A percentile compares a stretch with the other conserved stretches of the same genome.
Conservation (phyloP, 495 filamentous ascomycete genomes). For the Penicillium manginii region DNA sequence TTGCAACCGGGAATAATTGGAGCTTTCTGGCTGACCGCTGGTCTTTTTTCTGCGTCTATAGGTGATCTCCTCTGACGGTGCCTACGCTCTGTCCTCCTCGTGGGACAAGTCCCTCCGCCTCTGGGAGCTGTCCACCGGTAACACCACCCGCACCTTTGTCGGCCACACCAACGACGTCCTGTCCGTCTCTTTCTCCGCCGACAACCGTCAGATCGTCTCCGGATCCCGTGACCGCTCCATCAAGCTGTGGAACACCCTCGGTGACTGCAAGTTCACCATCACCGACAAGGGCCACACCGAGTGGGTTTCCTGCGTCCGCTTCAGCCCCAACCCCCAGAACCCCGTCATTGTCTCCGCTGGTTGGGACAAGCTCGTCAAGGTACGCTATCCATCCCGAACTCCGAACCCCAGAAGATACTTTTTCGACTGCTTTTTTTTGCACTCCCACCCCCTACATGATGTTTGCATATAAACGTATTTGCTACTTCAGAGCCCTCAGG, state of each 20-base stretch:
- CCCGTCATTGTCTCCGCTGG: conserved; percentile 98
- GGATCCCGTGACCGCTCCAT: conserved; percentile 97
- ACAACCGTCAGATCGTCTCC: conserved; percentile 99
- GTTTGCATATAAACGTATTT: conserved; percentile 97
- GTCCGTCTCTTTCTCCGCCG: conserved; percentile 99
- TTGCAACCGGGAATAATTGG: conserved; percentile 12
- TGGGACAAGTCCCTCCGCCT: conserved; percentile 99
- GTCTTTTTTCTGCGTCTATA: conserved; percentile 46
- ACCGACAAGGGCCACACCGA: conserved; percentile 99
- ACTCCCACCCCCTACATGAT: conserved; percentile 69
- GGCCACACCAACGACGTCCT: conserved; percentile 99
- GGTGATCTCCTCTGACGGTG: conserved; percentile 99
- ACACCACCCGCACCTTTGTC: conserved; percentile 96
- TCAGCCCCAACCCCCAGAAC: conserved; percentile 99
- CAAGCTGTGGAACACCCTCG: conserved; percentile 99
- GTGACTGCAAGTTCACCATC: conserved; percentile 99
- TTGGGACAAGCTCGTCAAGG: conserved; percentile 99
- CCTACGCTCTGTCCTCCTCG: conserved; percentile 97
- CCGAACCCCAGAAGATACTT: not conserved
- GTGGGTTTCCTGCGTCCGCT: conserved; percentile 99
- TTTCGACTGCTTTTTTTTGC: conserved; percentile 5
- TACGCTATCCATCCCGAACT: conserved; percentile 54
- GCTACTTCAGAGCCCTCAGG: conserved; percentile 99
- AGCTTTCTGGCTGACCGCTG: conserved; percentile 40
- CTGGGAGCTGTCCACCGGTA: conserved; percentile 96